A percentile compares a stretch with the other conserved stretches of the same genome.
phyloP scores from a whole-genome alignment of 2,329 filamentous ascomycete genomes.

The Arthrobotrys musiformis region DNA sequence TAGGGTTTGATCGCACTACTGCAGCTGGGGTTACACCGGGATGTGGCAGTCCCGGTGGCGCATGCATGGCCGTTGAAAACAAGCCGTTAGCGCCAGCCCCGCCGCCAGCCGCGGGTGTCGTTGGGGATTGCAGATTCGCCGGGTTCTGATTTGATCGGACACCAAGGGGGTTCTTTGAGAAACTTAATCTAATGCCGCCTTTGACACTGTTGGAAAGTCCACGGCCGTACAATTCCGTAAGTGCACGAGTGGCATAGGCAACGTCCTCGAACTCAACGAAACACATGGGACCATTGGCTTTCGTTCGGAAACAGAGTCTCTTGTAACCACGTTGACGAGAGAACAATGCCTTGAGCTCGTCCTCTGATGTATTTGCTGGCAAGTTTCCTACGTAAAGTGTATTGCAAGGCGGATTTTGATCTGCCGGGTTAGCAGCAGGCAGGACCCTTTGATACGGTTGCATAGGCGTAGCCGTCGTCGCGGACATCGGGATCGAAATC shows the following conservation, averaged over 20 bases:
- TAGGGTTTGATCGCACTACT: constrained; percentile 36
- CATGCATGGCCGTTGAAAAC: constrained; percentile 54
- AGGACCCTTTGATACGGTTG: constrained; percentile 62
- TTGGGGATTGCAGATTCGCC: constrained; percentile 61
- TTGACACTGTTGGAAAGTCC: constrained; percentile 90
- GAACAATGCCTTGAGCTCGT: constrained; percentile 93
- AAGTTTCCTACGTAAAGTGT: constrained; percentile 98
- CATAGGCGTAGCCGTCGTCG: constrained; percentile 28
- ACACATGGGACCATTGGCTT: constrained; percentile 96
- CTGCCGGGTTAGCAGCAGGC: constrained; percentile 89
- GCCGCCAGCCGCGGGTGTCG: constrained; percentile 34
- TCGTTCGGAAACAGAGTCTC: constrained; percentile 91
- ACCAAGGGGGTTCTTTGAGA: constrained; percentile 95
- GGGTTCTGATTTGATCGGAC: constrained; percentile 74
- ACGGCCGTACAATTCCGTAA: constrained; percentile 88
- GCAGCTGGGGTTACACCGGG: constrained; percentile 46
- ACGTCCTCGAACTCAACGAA: constrained; percentile 98
- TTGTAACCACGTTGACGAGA: constrained; percentile 95
- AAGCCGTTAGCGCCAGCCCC: constrained; percentile 29
- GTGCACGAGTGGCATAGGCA: constrained; percentile 87
- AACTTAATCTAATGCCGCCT: constrained; percentile 92
- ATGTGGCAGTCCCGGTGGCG: constrained; percentile 54
- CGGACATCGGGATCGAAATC: constrained; percentile 53
- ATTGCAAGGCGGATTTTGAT: constrained; percentile 97
- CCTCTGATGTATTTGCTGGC: constrained; percentile 89